Evolutionary conservation across 2,329 filamentous ascomycete genomes (phyloP).

Genomic region (Cytospora schulzeri): DNA sequence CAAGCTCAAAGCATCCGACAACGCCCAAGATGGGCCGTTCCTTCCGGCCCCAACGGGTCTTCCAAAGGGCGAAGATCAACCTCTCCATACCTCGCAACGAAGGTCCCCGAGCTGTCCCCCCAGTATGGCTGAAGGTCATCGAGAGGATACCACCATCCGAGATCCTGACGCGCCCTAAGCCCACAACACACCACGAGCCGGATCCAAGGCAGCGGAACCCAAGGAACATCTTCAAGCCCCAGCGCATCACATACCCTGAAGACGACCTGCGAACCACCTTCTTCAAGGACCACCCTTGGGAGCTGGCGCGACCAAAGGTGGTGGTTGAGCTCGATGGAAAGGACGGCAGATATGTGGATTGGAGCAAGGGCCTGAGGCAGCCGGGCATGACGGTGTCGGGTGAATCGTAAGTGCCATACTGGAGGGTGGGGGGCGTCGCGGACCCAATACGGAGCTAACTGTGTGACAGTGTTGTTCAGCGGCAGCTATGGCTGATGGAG

Average conservation of each 20-base stretch:
- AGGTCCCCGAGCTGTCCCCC: conserved; percentile 36
- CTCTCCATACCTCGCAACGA: conserved; percentile 39
- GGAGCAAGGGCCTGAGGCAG: conserved; percentile 76
- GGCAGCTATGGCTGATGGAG: conserved; percentile 83
- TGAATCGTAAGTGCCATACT: conserved; percentile 66
- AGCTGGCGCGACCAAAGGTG: conserved; percentile 84
- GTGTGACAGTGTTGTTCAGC: conserved; percentile 77
- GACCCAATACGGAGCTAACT: conserved; percentile 3
- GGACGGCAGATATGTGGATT: conserved; percentile 75
- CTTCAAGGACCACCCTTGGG: conserved; percentile 95
- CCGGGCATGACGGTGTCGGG: conserved; percentile 76
- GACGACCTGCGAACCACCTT: conserved; percentile 80
- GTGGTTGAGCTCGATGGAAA: conserved; percentile 84
- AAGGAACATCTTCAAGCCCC: conserved; percentile 78
- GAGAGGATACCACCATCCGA: conserved; percentile 60
- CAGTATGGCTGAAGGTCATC: conserved; percentile 55
- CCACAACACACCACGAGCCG: conserved; percentile 47
- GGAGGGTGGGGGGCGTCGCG: no score
- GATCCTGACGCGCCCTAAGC: conserved; percentile 56
- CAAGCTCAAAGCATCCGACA: conserved; percentile 13
- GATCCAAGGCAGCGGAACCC: conserved; percentile 61
- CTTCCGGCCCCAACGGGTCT: conserved; percentile 45
- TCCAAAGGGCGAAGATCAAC: conserved; percentile 43
- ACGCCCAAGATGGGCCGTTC: conserved; percentile 37
- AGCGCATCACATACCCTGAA: conserved; percentile 77